phyloP scores from a whole-genome alignment of 1,139 yeast species.

The Protomyces lactucae-debilis region DNA sequence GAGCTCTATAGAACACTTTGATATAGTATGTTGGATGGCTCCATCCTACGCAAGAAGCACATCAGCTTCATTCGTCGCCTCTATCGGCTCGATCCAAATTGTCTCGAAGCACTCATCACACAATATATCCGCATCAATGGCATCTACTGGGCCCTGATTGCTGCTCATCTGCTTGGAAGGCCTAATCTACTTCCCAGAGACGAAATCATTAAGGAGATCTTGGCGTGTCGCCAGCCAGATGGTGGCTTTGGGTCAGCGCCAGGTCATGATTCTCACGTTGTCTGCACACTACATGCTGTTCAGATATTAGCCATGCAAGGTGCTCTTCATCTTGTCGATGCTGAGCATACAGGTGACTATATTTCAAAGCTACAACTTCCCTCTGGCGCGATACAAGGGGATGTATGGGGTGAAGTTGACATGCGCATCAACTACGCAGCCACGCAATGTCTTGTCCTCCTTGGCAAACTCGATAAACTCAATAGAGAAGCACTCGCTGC shows the following conservation, averaged over 20 bases:
- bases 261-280: conserved; percentile 81
- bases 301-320: conserved; percentile 71
- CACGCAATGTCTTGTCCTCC: conserved; percentile 62
- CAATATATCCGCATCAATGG: conserved; percentile 91
- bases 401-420: conserved; percentile 84
- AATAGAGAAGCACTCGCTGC: conserved; percentile 61
- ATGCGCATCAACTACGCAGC: conserved; percentile 86
- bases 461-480: conserved; percentile 58
- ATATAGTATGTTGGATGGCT: not conserved
- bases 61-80: conserved; percentile 7
- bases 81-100: conserved; percentile 40
- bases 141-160: conserved; percentile 89
- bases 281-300: conserved; percentile 78
- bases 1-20: not conserved
- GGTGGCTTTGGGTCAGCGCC: conserved; percentile 95
- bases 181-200: conserved; percentile 54
- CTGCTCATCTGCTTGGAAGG: conserved; percentile 59
- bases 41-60: conserved; percentile 14
- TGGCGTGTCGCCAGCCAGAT: conserved; percentile 52
- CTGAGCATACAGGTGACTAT: conserved; percentile 44
- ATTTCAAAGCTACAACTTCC: conserved; percentile 56
- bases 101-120: conserved; percentile 77
- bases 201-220: conserved; percentile 63
- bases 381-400: conserved; percentile 66
- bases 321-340: conserved; percentile 47